These are phyloP conservation scores for Yamadazyma dendronema DNA, from an alignment of 1,139 yeast genomes.

Conservation along the genomic window DNA sequence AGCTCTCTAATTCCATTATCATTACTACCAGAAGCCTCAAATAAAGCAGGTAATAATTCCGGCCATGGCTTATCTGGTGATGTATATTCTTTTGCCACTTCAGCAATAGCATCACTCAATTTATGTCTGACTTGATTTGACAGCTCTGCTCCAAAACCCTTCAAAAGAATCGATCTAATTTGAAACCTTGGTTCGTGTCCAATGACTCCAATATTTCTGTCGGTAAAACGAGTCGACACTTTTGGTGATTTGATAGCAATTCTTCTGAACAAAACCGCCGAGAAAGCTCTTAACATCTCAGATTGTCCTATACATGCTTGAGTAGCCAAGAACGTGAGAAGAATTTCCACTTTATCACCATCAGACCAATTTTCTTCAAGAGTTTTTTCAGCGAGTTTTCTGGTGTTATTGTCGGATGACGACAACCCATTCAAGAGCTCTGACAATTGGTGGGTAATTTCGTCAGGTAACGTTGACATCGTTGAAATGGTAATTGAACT, in stretches of 20 bases:
- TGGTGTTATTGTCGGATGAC: slow-evolving; percentile 70
- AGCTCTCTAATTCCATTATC: slow-evolving; percentile 84
- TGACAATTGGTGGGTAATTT: slow-evolving; percentile 53
- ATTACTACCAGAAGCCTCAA: slow-evolving; percentile 61
- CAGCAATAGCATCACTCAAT: slow-evolving; percentile 91
- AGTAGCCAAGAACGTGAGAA: slow-evolving; percentile 78
- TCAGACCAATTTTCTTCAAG: slow-evolving; percentile 77
- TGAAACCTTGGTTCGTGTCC: slow-evolving; percentile 58
- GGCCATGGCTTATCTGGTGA: slow-evolving; percentile 63
- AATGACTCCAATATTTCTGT: slow-evolving; percentile 74
- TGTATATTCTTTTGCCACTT: slow-evolving; percentile 71
- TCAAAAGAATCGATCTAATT: slow-evolving; percentile 63
- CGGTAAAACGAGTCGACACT: slow-evolving; percentile 59
- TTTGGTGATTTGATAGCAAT: slow-evolving; percentile 77
- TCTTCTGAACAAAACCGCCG: slow-evolving; percentile 88
- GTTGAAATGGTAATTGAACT: neutral
- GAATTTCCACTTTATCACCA: slow-evolving; percentile 59
- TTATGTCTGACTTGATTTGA: slow-evolving; percentile 81
- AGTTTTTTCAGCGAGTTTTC: slow-evolving; percentile 75
- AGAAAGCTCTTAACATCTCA: slow-evolving; percentile 58
- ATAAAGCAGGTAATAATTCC: slow-evolving; percentile 71
- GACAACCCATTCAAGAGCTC: slow-evolving; percentile 67
- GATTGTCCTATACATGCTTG: slow-evolving; percentile 64
- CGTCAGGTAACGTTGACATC: slow-evolving; percentile 65
- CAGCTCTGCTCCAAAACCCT: slow-evolving; percentile 67